phyloP scores from a whole-genome alignment of 169 alveolate species.

The Plasmodium chabaudi region DNA sequence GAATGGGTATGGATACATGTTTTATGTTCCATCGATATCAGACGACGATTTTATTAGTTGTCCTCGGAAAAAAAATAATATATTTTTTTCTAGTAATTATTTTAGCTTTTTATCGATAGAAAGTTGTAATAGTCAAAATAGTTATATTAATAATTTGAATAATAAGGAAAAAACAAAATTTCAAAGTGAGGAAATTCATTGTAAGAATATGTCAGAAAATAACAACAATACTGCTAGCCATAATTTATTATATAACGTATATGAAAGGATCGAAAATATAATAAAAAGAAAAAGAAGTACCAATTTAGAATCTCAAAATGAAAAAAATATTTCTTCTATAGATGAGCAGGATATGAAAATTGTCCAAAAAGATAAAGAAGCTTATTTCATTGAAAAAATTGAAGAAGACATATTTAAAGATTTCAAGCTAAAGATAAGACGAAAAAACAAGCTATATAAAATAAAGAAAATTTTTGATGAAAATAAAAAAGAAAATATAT shows the following conservation, averaged over 20 bases:
- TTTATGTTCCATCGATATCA: conserved; percentile 8
- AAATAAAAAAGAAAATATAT: conserved; percentile 37
- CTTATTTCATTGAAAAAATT: conserved; percentile 18
- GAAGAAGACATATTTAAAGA: conserved; percentile 27
- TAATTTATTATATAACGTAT: conserved; percentile 5
- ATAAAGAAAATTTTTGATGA: conserved; percentile 33
- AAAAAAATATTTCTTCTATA: not conserved
- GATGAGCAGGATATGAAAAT: not conserved
- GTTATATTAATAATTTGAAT: not conserved
- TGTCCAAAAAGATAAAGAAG: not conserved
- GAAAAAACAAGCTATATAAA: conserved; percentile 31
- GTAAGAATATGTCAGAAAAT: not conserved
- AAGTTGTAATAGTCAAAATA: not conserved
- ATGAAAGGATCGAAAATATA: conserved; percentile 27
- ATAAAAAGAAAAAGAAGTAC: not conserved
- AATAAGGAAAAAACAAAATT: not conserved
- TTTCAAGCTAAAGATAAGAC: conserved; percentile 18
- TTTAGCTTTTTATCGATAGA: conserved; percentile 15
- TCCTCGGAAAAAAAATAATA: not conserved
- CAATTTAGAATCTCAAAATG: not conserved
- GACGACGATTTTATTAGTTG: not conserved
- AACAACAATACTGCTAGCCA: not conserved
- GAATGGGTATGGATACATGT: conserved; percentile 59
- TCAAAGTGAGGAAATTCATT: not conserved
- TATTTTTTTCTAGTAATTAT: not conserved